Base-by-base conservation (phyloP, 768 basidiomycete genomes). In the Kwoniella bestiolae region DNA sequence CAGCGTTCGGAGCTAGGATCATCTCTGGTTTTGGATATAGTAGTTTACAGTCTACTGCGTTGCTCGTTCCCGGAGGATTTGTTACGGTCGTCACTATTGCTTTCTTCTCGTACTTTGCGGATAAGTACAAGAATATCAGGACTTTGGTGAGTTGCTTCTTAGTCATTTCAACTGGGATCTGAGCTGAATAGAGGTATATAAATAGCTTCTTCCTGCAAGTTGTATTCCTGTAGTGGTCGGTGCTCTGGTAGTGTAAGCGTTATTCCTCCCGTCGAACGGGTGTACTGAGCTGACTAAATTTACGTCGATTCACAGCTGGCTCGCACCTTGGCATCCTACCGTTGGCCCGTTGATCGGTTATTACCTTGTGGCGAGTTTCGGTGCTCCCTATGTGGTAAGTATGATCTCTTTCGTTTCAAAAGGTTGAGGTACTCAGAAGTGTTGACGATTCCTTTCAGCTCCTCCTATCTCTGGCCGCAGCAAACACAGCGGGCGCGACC, bases 201-300 rank as follows among this genome's bases (percentile, higher is more conserved):
- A n/a, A 21, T 26, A 76, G 72, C 64, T 76, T 26, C 70, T 82
- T 21, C 75, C 79, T 2, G 41, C 74, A 5, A 75, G 75, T 9
- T 81, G 81, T 64, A 56, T 82, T 18, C 82, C 82, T 14, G 77
- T 82, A 23, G 67, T 82, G 34, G 68, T 80, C 41, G 81, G 82
- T 21, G 71, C 78, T 14, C 31, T 77, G 18, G 69, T 74, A 58
- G 71, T 78, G 62, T 63, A 18, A 47, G 62, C 53, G 18, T 34
- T 62, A 63, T 35, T 6, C 5, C 6, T 34, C 0, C 16, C 8
- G 26, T 26, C 14, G 29, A 12, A 25, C n/a, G 2, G 46, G 45
- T 21, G 23, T 47, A 18, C 2, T 28, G n/a, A n/a, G 16, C 26
- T 45, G 16, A n/a, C 35, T 60, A 16, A 64, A 74, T 60, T 75